Conservation (phyloP, 73 alveolate genomes). For the Tetrahymena borealis region DNA sequence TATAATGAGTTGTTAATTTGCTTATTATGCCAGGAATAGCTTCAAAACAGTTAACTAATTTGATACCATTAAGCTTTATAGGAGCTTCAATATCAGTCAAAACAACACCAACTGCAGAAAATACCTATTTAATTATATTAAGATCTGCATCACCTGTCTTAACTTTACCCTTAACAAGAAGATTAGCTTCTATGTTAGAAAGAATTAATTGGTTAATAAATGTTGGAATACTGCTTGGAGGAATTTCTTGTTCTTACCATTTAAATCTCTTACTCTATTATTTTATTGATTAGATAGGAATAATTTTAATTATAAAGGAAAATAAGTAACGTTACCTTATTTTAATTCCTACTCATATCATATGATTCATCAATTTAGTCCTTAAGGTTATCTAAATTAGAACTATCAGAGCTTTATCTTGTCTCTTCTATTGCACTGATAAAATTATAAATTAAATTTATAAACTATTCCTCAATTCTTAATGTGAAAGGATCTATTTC, state of each 20-base stretch:
- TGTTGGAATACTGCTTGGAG: constrained; percentile 13
- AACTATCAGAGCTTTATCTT: background rate
- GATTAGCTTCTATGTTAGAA: constrained; percentile 1
- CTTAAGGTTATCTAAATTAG: background rate
- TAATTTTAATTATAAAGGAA: too few species aligned
- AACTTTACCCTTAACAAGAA: background rate
- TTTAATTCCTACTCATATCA: background rate
- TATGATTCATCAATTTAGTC: background rate
- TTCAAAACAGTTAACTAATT: constrained; percentile 12
- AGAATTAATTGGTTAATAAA: constrained; percentile 7
- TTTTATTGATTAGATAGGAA: too few species aligned
- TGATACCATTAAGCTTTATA: background rate
- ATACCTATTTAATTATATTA: background rate
- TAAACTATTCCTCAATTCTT: constrained; percentile 8
- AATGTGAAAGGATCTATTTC: constrained; percentile 32
- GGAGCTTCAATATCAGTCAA: constrained; percentile 22
- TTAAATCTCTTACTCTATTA: background rate
- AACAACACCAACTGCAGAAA: constrained; percentile 20
- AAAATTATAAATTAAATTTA: background rate
- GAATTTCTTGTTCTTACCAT: constrained; percentile 13
- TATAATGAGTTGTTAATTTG: constrained; percentile 1
- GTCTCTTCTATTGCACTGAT: background rate
- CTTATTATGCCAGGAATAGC: background rate
- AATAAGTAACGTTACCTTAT: too few species aligned
- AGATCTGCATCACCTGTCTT: background rate